Evolutionary conservation across 768 basidiomycete species (phyloP), one percentile per base, ranked within the genome.

Genomic region (Coprinopsis sp.): DNA sequence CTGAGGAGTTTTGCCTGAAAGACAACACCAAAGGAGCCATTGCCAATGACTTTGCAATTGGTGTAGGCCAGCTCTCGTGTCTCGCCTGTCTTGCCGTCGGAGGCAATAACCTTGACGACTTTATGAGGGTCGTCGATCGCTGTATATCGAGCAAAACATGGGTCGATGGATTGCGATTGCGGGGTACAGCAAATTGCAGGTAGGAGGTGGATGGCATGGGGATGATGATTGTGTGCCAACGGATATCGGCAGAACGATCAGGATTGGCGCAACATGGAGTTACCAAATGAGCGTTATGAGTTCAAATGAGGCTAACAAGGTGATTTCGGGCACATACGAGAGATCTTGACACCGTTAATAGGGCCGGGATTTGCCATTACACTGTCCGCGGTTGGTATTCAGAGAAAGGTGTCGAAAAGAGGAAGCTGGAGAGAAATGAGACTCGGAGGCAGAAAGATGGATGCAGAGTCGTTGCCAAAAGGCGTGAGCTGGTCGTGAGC

Each of bases 11-110:
- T 91, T 49, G 94, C 95, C 55, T 93, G 91, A 67, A 94, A 98
- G 53, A 99, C 96, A 66, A 99, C 94, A 57, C 96, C 96, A 60
- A 99, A 99, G 49, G 92, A 95, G 67, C 96, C 96, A 63, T 99
- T 98, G 46, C 96, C 96, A 61, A 94, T 89, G 63, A 99, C 91
- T 71, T 96, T 98, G 78, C 89, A 95, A 66, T 90, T 93, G 57
- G 90, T 96, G 73, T 99, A 99, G 38, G 84, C 79, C 59, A 98
- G 82, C 57, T 93, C 87, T 60, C 78, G 77, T 52, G 87, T 84
- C 40, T 89, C 87, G 58, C 90, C 92, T 5, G 84, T 72, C 80
- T 94, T 97, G 70, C 96, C 96, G 60, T 94, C 88, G 52, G 87
- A 90, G 49, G 94, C 95, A 64, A 88, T 76, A 59, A 99, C 96